Conservation (phyloP, 2,329 filamentous ascomycete species). For the Fusarium mexicanum region DNA sequence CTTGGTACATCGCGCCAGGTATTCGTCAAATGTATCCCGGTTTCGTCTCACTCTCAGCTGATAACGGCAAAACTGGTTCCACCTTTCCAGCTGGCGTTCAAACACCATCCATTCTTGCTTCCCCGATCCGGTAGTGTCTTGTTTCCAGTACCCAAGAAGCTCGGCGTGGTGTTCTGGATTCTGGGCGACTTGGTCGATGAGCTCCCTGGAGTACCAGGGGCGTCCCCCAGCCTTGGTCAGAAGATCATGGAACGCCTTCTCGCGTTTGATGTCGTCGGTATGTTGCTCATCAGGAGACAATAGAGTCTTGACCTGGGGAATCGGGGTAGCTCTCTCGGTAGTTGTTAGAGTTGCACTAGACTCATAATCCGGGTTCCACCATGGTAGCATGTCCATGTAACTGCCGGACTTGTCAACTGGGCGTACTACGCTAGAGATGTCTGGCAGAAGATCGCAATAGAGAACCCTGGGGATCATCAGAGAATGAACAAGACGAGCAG, state of each 20-base stretch:
- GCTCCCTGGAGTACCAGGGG: slow-evolving; percentile 31
- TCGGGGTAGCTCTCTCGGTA: background rate
- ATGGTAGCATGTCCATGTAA: slow-evolving; percentile 22
- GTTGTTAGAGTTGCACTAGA: slow-evolving; percentile 3
- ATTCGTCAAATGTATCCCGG: slow-evolving; percentile 6
- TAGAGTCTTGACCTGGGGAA: background rate
- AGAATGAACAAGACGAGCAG: background rate
- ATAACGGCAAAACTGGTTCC: slow-evolving; percentile 31
- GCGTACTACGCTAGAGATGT: slow-evolving; percentile 20
- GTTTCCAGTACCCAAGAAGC: slow-evolving; percentile 31
- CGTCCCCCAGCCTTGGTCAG: slow-evolving; percentile 32
- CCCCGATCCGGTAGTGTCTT: background rate
- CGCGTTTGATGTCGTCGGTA: slow-evolving; percentile 2
- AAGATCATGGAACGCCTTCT: slow-evolving; percentile 14
- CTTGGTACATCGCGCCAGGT: slow-evolving; percentile 9
- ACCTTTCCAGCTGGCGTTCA: slow-evolving; percentile 30
- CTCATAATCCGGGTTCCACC: slow-evolving; percentile 14
- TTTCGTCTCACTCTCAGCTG: slow-evolving; percentile 27
- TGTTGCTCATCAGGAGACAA: slow-evolving; percentile 11
- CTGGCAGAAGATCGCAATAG: slow-evolving; percentile 27
- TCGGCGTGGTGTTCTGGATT: slow-evolving; percentile 5
- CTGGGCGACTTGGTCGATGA: slow-evolving; percentile 19
- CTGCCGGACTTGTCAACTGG: slow-evolving; percentile 17
- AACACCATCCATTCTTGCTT: slow-evolving; percentile 29
- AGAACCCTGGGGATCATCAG: slow-evolving; percentile 25